A percentile compares a stretch with the other conserved stretches of the same genome.
Conservation (phyloP, 768 basidiomycete species). For the Leccinum fibrillosum region DNA sequence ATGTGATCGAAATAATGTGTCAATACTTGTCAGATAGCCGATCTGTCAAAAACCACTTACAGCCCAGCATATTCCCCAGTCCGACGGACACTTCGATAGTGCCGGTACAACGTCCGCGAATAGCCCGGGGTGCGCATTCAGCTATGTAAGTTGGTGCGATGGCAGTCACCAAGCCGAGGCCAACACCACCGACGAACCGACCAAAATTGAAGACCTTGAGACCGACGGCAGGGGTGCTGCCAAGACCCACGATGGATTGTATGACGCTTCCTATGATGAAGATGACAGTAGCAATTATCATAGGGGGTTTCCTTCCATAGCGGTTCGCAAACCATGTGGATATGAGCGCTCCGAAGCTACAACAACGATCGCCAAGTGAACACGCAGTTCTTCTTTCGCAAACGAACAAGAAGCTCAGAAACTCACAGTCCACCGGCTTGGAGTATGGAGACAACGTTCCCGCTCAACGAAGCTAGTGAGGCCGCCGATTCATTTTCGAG, state of each 20-base stretch:
- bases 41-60: constrained; percentile 18
- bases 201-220: constrained; percentile 32
- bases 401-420: neutral
- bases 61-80: constrained; percentile 35
- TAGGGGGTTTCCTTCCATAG: constrained; percentile 35
- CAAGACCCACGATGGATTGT: constrained; percentile 34
- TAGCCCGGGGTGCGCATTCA: constrained; percentile 35
- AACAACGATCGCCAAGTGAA: neutral
- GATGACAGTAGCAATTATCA: constrained; percentile 30
- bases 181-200: constrained; percentile 49
- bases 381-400: neutral
- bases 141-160: constrained; percentile 37
- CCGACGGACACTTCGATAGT: constrained; percentile 32
- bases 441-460: constrained; percentile 38
- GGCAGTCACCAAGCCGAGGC: constrained; percentile 38
- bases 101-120: constrained; percentile 38
- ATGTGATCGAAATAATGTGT: neutral
- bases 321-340: constrained; percentile 28
- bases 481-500: constrained; percentile 24
- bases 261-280: constrained; percentile 35
- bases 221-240: constrained; percentile 23
- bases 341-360: constrained; percentile 24
- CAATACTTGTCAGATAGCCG: neutral
- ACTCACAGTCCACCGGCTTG: constrained; percentile 36
- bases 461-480: constrained; percentile 28